These are phyloP conservation scores for Entophlyctis luteolus DNA, from an alignment of 192 early-diverging fungal genomes.

Conservation along the genomic window DNA sequence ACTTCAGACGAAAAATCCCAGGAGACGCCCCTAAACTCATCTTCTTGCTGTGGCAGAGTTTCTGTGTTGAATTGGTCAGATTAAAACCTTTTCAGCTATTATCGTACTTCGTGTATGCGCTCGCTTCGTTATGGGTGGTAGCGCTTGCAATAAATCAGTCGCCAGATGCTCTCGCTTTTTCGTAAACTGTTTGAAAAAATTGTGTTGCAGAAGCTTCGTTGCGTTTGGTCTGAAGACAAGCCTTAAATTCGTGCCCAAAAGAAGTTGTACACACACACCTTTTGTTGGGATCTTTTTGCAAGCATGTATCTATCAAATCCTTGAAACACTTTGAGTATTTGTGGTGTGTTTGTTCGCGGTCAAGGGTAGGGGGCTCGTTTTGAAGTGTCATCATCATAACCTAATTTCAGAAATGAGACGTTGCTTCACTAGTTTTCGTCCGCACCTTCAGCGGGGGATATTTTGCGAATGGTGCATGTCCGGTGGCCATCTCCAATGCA, in stretches of 20 bases:
- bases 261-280: conserved; percentile 25
- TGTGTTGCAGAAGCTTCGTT: conserved; percentile 68
- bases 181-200: conserved; percentile 70
- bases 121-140: conserved; percentile 68
- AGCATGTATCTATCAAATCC: conserved; percentile 81
- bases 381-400: conserved; percentile 84
- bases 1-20: conserved; percentile 58
- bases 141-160: conserved; percentile 47
- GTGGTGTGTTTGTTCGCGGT: conserved; percentile 69
- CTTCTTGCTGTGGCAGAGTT: conserved; percentile 16
- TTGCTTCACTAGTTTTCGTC: background rate
- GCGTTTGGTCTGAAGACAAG: conserved; percentile 70
- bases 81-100: background rate
- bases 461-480: conserved; percentile 87
- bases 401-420: too few relatives aligned
- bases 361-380: conserved; percentile 80
- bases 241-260: too few relatives aligned
- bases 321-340: conserved; percentile 75
- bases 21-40: conserved; percentile 45
- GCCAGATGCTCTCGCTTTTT: conserved; percentile 67
- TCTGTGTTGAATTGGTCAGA: background rate
- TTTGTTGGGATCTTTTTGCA: conserved; percentile 74
- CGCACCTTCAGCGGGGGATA: conserved; percentile 81
- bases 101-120: conserved; percentile 55
- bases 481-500: conserved; percentile 76